Evolutionary conservation across 208 protist genomes (phyloP), one percentile per base, ranked within the genome.

Genomic region (Leishmania amazonensis): DNA sequence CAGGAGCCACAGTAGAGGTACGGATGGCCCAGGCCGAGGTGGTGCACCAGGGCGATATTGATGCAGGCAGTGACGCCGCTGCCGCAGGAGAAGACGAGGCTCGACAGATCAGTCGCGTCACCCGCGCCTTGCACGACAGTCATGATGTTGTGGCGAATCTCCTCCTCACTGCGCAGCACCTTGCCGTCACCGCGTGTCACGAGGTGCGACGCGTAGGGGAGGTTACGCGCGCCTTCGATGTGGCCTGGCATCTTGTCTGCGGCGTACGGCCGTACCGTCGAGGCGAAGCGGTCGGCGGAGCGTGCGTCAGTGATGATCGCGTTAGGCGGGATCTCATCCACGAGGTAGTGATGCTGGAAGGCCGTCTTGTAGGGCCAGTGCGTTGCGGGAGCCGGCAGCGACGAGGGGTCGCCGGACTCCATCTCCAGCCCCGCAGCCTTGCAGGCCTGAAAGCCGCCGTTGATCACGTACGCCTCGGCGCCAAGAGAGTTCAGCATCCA

Each of bases 401-500:
- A 67, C 1, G 67, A 58, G 17, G 57, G 51, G 28, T 70, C 77
- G 21, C 86, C 91, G 1, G 80, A 75, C 75, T 91, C 93, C 45
- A 90, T 76, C 57, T 80, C 82, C 60, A 90, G 51, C 28, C 89
- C 90, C 1, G 88, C 85, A 15, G 81, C 87, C 6, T 28, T 21
- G 75, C 93, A 97, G 13, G 88, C 90, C 84, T 90, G 86, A 47
- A 88, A 81, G 70, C 92, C 93, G 47, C 93, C 92, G 75, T 95
- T 89, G n/a, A 97, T 74, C 11, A 97, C 91, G 85, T 95, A 96
- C 49, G 86, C 90, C 81, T 97, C 91, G 28, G 94, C 92, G 73
- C 93, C 93, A 35, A 96, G 91, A 1, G 81, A 31, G 75, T 94
- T 67, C 4, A 97, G 90, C 95, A 97, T 96, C 95, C 95, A 97